A percentile compares a stretch with the other conserved stretches of the same genome.
phyloP scores from a whole-genome alignment of 2,329 filamentous ascomycete genomes.

The Diaporthe citriasiana region DNA sequence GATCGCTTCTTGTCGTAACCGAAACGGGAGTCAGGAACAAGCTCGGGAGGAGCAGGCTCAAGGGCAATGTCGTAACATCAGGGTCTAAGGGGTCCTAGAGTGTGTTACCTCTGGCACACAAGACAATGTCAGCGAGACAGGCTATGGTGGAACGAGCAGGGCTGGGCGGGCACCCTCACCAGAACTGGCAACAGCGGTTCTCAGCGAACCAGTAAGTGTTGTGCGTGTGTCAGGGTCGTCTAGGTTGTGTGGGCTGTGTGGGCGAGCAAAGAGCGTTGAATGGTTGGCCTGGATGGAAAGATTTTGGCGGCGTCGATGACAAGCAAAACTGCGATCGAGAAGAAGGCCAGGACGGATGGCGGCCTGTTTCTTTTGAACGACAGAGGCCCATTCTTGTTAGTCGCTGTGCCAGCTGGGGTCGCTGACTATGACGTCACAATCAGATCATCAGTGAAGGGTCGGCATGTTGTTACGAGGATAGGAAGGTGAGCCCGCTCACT shows the following conservation, averaged over 20 bases:
- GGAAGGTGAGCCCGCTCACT: not conserved
- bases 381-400: not conserved
- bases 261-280: not conserved
- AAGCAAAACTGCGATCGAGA: slow-evolving; percentile 25
- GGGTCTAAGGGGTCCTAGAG: slow-evolving; percentile 16
- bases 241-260: slow-evolving; percentile 24
- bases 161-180: not conserved
- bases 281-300: not conserved
- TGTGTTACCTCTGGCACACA: not conserved
- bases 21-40: not conserved
- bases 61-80: not conserved
- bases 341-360: not conserved
- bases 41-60: not conserved
- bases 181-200: not conserved
- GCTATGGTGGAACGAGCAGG: not conserved
- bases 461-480: not conserved
- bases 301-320: slow-evolving; percentile 13
- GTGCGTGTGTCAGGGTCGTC: slow-evolving; percentile 8
- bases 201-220: not conserved
- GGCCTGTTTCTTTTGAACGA: slow-evolving; percentile 13
- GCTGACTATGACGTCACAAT: slow-evolving; percentile 8
- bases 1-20: not conserved
- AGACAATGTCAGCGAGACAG: not conserved
- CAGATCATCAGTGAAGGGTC: not conserved
- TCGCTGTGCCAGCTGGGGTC: not conserved